Percentiles rank a stretch among this genome's conserved stretches.
Evolutionary conservation across 2,329 filamentous ascomycete species (phyloP).

Genomic region (Cytospora schulzeri): DNA sequence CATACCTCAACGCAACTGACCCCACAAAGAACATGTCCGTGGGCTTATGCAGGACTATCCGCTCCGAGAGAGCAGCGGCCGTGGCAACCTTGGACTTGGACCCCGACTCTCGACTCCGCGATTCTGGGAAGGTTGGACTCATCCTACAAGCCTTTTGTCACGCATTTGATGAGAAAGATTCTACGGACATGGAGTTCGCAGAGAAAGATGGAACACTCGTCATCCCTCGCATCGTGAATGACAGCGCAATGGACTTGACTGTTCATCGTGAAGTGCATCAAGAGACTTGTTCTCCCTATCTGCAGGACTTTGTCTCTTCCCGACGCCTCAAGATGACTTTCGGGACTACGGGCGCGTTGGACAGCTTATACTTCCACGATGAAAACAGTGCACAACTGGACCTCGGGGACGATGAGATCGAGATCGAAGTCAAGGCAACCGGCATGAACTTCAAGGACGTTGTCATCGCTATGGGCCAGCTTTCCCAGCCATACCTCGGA

Average conservation of each 20-base stretch:
- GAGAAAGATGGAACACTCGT: conserved; percentile 32
- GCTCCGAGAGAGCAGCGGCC: conserved; percentile 31
- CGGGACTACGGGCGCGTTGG: conserved; percentile 19
- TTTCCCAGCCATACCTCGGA: conserved; percentile 31
- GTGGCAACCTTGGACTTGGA: conserved; percentile 33
- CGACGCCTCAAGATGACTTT: conserved; percentile 30
- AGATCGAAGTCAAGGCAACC: conserved; percentile 32
- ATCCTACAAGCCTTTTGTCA: conserved; percentile 30
- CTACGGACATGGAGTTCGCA: conserved; percentile 34
- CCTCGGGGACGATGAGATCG: conserved; percentile 33
- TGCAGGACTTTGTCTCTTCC: conserved; percentile 29
- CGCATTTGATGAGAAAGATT: conserved; percentile 25
- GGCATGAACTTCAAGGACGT: conserved; percentile 36
- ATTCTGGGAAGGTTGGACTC: conserved; percentile 25
- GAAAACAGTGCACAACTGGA: conserved; percentile 12
- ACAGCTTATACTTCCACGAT: conserved; percentile 25
- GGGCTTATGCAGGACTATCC: conserved; percentile 34
- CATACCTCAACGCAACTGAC: conserved; percentile 36
- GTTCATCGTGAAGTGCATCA: conserved; percentile 31
- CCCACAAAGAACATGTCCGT: conserved; percentile 33
- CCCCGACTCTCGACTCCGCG: conserved; percentile 27
- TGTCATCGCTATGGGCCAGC: conserved; percentile 37
- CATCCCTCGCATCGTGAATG: conserved; percentile 32
- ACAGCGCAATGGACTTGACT: conserved; percentile 32
- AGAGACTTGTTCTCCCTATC: conserved; percentile 29